Evolutionary conservation across 371 early-diverging fungal genomes (phyloP).

Genomic region (Polyrhizophydium stewartii): DNA sequence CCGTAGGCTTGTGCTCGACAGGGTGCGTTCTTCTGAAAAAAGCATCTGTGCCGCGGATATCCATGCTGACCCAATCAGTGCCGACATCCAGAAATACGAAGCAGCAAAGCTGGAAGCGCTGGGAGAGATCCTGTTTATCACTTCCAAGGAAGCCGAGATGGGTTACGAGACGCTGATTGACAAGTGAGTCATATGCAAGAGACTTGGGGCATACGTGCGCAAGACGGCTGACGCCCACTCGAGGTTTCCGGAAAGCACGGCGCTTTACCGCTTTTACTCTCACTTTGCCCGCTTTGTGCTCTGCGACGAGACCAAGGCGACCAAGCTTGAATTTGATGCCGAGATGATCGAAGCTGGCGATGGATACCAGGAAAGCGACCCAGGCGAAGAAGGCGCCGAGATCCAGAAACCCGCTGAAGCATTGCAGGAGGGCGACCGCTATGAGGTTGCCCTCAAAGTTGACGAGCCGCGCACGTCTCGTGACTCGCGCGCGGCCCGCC

Average conservation of each 20-base stretch:
- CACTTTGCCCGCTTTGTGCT: background rate
- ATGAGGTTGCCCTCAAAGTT: background rate
- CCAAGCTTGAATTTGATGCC: background rate
- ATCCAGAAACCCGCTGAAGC: background rate
- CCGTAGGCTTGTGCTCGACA: background rate
- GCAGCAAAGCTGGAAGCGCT: background rate
- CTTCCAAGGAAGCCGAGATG: background rate
- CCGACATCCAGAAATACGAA: background rate
- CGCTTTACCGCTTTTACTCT: background rate
- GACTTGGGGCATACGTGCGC: no score
- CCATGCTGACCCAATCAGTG: no score
- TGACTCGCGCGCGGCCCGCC: background rate
- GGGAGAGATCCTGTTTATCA: background rate
- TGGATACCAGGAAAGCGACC: background rate
- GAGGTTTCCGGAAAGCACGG: background rate
- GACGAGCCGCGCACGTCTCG: background rate
- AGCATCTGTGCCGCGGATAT: no score
- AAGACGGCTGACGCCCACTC: no score
- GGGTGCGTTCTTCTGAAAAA: no score
- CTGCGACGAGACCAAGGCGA: background rate
- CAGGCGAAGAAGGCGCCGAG: background rate
- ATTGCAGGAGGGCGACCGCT: background rate
- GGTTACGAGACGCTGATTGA: slow-evolving; percentile 1
- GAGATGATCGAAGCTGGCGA: background rate
- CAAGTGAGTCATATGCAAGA: background rate